Evolutionary conservation across 306 rosid species (phyloP).

Genomic region (Glycyrrhiza uralensis): DNA sequence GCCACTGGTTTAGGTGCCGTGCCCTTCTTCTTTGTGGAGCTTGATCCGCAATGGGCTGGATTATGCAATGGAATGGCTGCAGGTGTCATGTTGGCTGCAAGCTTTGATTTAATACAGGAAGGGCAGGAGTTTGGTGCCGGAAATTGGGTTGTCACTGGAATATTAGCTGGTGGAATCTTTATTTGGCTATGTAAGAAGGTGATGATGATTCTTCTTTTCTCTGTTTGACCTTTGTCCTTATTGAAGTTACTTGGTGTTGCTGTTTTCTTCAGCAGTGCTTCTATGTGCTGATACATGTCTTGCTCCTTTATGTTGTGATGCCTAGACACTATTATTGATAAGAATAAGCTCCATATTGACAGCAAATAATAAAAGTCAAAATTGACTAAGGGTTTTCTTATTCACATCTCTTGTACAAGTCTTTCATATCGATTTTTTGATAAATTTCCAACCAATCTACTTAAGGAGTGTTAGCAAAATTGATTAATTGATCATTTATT

Average conservation of each 20-base stretch:
- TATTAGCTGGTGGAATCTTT: constrained; percentile 86
- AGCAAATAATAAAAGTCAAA: background rate
- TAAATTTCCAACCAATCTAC: background rate
- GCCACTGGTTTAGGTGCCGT: constrained; percentile 98
- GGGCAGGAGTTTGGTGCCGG: constrained; percentile 90
- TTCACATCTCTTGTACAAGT: background rate
- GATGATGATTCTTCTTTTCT: constrained; percentile 24
- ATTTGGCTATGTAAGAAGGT: constrained; percentile 96
- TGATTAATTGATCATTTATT: constrained; percentile 1
- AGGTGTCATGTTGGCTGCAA: constrained; percentile 99
- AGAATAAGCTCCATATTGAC: background rate
- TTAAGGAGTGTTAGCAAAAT: background rate
- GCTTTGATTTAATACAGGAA: constrained; percentile 92
- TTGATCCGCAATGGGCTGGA: constrained; percentile 98
- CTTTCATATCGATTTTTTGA: background rate
- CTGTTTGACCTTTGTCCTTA: background rate
- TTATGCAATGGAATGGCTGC: constrained; percentile 99
- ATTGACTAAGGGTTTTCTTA: background rate
- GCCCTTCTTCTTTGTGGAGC: constrained; percentile 98
- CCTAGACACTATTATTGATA: background rate
- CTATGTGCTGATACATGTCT: constrained; percentile 2
- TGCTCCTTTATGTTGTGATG: background rate
- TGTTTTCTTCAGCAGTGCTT: background rate
- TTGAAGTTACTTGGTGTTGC: background rate
- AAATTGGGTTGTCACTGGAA: constrained; percentile 87